Conservation (phyloP, 2,329 filamentous ascomycete species). For the Tolypocladium capitatum region DNA sequence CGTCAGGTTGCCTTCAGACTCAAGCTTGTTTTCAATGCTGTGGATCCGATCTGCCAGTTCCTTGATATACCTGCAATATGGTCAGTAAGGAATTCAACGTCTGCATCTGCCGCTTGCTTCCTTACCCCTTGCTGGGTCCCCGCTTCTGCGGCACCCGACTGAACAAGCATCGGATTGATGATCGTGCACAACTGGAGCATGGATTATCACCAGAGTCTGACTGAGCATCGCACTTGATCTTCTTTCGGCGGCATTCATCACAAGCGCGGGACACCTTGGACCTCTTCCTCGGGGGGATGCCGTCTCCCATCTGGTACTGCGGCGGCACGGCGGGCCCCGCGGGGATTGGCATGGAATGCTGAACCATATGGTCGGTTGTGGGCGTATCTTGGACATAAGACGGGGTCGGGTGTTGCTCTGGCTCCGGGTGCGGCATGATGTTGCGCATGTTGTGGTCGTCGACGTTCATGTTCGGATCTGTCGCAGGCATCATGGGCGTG, state of each 20-base stretch:
- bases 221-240: constrained; percentile 76
- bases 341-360: constrained; percentile 21
- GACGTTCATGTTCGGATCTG: constrained; percentile 29
- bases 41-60: constrained; percentile 78
- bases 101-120: neutral
- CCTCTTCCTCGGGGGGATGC: constrained; percentile 57
- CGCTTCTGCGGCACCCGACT: constrained; percentile 80
- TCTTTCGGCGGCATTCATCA: constrained; percentile 80
- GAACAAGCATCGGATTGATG: constrained; percentile 67
- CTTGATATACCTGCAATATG: constrained; percentile 62
- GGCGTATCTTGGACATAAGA: constrained; percentile 25
- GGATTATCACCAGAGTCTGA: constrained; percentile 60
- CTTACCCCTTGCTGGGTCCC: constrained; percentile 76
- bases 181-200: constrained; percentile 70
- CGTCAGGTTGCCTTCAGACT: constrained; percentile 30
- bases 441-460: constrained; percentile 29
- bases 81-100: neutral
- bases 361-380: constrained; percentile 21
- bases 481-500: constrained; percentile 33
- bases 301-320: constrained; percentile 35
- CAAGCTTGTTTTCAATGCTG: constrained; percentile 67
- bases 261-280: constrained; percentile 82
- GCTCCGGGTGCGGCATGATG: constrained; percentile 29
- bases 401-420: constrained; percentile 21
- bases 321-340: constrained; percentile 23